These are phyloP conservation scores for Aspergillus awamori DNA, from an alignment of 2,329 filamentous ascomycete genomes.

Conservation along the genomic window DNA sequence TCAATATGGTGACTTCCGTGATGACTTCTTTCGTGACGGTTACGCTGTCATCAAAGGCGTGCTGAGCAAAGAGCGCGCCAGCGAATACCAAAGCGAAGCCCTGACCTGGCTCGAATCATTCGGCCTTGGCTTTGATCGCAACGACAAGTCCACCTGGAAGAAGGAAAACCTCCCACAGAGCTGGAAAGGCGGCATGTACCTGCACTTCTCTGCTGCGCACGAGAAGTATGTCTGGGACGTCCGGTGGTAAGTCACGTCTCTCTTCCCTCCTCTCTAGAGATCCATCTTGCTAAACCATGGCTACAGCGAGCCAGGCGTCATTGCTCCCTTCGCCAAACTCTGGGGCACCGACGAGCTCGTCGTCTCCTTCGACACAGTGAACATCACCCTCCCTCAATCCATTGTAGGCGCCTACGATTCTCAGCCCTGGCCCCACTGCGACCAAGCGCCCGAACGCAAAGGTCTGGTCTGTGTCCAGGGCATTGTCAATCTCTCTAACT, in stretches of 20 bases:
- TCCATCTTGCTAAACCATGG: background rate
- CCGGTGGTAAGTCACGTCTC: background rate
- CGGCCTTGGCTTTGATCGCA: background rate
- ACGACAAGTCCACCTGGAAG: constrained; percentile 9
- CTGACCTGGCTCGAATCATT: constrained; percentile 10
- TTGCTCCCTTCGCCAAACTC: constrained; percentile 6
- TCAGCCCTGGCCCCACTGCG: constrained; percentile 4
- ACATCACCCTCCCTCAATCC: constrained; percentile 7
- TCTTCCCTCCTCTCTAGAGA: too few species aligned
- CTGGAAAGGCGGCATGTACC: constrained; percentile 7
- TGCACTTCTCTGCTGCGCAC: constrained; percentile 6
- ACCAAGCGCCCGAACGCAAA: constrained; percentile 5
- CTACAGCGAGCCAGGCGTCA: background rate
- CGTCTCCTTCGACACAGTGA: constrained; percentile 6
- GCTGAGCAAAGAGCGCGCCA: background rate
- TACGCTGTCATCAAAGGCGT: constrained; percentile 8
- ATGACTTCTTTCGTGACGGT: constrained; percentile 4
- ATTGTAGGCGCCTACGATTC: constrained; percentile 7
- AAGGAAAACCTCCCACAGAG: constrained; percentile 8
- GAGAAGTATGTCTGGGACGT: constrained; percentile 11
- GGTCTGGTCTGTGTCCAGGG: constrained; percentile 4
- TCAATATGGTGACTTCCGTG: constrained; percentile 6
- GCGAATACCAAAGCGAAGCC: constrained; percentile 5
- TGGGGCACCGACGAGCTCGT: constrained; percentile 3
- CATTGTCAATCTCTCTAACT: background rate